Evolutionary conservation across 768 basidiomycete species (phyloP).

Genomic region (Cystofilobasidium bisporidii): DNA sequence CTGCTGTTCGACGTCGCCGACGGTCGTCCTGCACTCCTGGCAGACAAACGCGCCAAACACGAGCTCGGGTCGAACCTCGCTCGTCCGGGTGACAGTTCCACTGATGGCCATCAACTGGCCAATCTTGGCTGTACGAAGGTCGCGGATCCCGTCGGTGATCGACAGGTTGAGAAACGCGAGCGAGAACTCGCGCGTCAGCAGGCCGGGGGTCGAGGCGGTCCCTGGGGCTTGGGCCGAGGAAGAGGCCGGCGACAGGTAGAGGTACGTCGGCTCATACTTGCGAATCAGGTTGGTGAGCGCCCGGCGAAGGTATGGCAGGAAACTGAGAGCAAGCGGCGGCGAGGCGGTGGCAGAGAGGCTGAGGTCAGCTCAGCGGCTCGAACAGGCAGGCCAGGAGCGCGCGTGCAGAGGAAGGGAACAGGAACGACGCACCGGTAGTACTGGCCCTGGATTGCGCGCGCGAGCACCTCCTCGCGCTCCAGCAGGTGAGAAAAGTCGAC

Average conservation of each 20-base stretch:
- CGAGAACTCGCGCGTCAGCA: constrained; percentile 85
- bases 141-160: constrained; percentile 86
- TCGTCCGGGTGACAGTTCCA: constrained; percentile 93
- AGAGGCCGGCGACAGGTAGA: constrained; percentile 77
- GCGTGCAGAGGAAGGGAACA: too few species aligned
- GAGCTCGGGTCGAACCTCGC: constrained; percentile 91
- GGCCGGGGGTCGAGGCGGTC: constrained; percentile 60
- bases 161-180: constrained; percentile 93
- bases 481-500: constrained; percentile 89
- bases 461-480: constrained; percentile 81
- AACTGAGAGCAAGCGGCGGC: constrained; percentile 41
- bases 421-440: constrained; percentile 76
- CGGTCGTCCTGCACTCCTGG: constrained; percentile 71
- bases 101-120: constrained; percentile 90
- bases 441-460: constrained; percentile 83
- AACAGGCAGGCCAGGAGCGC: too few species aligned
- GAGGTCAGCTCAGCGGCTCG: not conserved
- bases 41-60: constrained; percentile 89
- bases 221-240: constrained; percentile 55
- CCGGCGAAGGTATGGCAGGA: constrained; percentile 84
- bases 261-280: constrained; percentile 81
- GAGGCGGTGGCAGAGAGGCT: too few species aligned
- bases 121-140: constrained; percentile 83
- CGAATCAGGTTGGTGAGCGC: constrained; percentile 83
- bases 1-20: constrained; percentile 93